Base-by-base conservation (phyloP, 2,329 filamentous ascomycete species). In the Teratosphaeriaceae sp. region DNA sequence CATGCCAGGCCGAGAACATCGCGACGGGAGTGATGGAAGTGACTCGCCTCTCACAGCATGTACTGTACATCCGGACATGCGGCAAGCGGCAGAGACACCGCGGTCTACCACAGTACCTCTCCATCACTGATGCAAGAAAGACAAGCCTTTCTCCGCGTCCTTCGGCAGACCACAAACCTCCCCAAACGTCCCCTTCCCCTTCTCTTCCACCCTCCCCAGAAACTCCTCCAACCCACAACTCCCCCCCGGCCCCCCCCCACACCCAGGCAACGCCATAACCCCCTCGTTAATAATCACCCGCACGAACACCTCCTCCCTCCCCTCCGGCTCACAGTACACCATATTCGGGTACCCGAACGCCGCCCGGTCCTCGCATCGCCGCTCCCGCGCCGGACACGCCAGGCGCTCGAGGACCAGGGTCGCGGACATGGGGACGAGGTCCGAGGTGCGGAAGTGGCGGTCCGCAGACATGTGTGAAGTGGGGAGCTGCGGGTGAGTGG, bases 231-330 rank as follows among this genome's bases (percentile, higher is more conserved):
- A 53, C 13, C 67, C 61, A 58, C 74, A 78, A 44, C 68, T 73
- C 18, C 51, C 47, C 2, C 69, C 72, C 1, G 72, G 73, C 0
- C 73, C 73, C 23, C 53, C 60, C 13, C 64, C 50, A 51, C 74
- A 76, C 19, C 63, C 66, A 3, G 70, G 66, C 3, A 78, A 52
- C 2, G 68, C 65, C 1, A 75, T 68, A 21, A 78, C 69, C 7
- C 70, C 73, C 51, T 80, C 76, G 51, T 80, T 80, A 54, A 80
- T 68, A 35, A 74, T 75, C 45, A 79, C 54, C 15, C 76, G 68
- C 18, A 80, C 63, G 47, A 67, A 77, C 3, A 47, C 38, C 4
- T 62, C 55, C 1, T 60, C 47, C 3, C 48, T 40, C 8, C 42
- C 42, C 3, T 47, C 9, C 9, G 22, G 44, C 16, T 48, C 42